Evolutionary conservation across 106 monocot species (phyloP).

Genomic region (Dactylorhiza incarnata): DNA sequence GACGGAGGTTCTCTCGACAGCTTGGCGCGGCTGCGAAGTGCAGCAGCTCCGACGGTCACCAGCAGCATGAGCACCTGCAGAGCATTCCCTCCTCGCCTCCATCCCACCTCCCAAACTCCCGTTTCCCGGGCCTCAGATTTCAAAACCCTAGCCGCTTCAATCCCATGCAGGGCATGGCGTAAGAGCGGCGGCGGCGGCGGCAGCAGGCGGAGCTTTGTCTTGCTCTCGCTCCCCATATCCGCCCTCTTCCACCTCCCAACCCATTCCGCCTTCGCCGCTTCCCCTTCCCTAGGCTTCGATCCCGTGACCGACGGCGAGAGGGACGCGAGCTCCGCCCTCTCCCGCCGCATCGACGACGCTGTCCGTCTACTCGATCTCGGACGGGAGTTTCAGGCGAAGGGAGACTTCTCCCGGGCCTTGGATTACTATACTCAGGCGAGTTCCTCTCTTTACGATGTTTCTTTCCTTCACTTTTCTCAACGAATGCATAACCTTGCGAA

Average conservation of each 20-base stretch:
- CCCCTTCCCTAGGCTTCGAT: conserved; percentile 3
- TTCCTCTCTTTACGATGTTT: background rate
- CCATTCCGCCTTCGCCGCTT: background rate
- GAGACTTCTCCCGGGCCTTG: conserved; percentile 54
- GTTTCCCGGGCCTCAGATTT: background rate
- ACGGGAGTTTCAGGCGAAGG: conserved; percentile 55
- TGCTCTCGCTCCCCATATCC: conserved; percentile 29
- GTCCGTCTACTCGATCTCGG: conserved; percentile 48
- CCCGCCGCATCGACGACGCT: conserved; percentile 47
- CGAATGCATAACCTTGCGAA: no score
- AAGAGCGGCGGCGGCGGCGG: conserved; percentile 9
- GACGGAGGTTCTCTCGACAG: background rate
- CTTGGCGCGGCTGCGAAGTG: background rate
- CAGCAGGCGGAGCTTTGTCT: conserved; percentile 16
- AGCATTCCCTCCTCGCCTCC: background rate
- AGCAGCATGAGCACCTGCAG: background rate
- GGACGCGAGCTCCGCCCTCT: conserved; percentile 35
- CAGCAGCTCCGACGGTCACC: background rate
- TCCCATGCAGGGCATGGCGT: background rate
- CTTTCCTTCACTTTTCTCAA: background rate
- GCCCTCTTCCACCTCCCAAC: conserved; percentile 7
- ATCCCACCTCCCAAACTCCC: background rate
- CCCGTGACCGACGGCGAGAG: conserved; percentile 41
- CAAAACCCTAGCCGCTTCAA: background rate
- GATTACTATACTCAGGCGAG: conserved; percentile 43